Conservation (phyloP, 768 basidiomycete species). For the Lactifluus subvellereus region DNA sequence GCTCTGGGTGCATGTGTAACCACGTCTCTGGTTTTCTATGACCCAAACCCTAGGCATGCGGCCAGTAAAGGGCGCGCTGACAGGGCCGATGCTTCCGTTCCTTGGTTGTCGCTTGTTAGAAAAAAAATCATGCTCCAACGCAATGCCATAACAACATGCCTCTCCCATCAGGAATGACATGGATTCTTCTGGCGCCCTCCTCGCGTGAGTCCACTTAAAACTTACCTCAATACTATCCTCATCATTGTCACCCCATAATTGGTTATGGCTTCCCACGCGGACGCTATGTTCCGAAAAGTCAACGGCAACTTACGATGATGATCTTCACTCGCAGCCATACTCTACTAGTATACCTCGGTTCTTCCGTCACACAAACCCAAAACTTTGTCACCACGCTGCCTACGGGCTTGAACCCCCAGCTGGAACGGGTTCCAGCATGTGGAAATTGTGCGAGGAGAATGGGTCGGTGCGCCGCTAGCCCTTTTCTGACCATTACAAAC, state of each 20-base stretch:
- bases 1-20: not conserved
- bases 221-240: not conserved
- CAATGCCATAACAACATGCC: not conserved
- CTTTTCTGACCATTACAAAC: not conserved
- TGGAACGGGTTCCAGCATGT: not conserved
- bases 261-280: not conserved
- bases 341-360: not conserved
- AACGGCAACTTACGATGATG: not conserved
- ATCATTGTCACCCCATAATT: not conserved
- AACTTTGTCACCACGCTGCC: not conserved
- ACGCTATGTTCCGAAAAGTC: not conserved
- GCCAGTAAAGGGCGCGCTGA: not conserved
- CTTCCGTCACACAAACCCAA: not conserved
- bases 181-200: not conserved
- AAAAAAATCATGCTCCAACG: not conserved
- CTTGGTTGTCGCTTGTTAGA: not conserved
- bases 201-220: not conserved
- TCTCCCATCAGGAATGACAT: not conserved
- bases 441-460: not conserved
- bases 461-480: not conserved
- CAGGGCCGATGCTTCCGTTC: not conserved
- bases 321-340: not conserved
- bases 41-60: not conserved
- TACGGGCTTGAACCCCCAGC: not conserved
- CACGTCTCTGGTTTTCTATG: not conserved